Evolutionary conservation across 306 rosid species (phyloP), one percentile per base, ranked within the genome.

Genomic region (Myrica gale): DNA sequence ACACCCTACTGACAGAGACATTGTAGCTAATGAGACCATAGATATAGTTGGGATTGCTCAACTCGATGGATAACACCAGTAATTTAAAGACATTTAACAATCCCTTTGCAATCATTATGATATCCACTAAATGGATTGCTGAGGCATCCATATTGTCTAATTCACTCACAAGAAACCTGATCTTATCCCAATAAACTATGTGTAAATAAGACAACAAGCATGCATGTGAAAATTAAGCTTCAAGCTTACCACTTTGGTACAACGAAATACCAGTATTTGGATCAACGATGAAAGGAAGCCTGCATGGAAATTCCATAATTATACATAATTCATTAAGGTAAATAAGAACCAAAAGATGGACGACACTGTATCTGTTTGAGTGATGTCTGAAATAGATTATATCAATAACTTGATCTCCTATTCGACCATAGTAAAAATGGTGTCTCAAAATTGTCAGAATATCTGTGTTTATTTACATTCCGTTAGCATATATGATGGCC

Each of bases 281-380:
- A 84, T 93, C 98, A 52, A 91, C 60, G 76, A 93, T 92, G 83
- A 88, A 93, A 72, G 98, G 98, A 87, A 93, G 91, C 89, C 98
- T 93, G 88, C 84, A 91, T 73, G 58, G 32, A 43, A 80, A 70
- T 79, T 69, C 68, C 39, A 50, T 15, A 47, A 70, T 21, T 41
- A 17, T n/a, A n/a, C 11, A 70, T 68, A 68, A 48, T 54, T 42
- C 54, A 43, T 47, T 74, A 51, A 47, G 48, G 74, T 70, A 41
- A 61, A 71, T 21, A 75, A 23, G 71, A 69, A 54, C 7, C 16
- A 57, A 23, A 76, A 20, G 26, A 65, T 74, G 73, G 48, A 73
- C 11, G 39, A 26, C 66, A 1, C 21, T 3, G 15, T 12, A 62
- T 63, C 23, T 12, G 61, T 53, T 45, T 4, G 3, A 13, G 26